Base-by-base conservation (phyloP, 2,329 filamentous ascomycete species). In the Teratosphaeria nubilosa region DNA sequence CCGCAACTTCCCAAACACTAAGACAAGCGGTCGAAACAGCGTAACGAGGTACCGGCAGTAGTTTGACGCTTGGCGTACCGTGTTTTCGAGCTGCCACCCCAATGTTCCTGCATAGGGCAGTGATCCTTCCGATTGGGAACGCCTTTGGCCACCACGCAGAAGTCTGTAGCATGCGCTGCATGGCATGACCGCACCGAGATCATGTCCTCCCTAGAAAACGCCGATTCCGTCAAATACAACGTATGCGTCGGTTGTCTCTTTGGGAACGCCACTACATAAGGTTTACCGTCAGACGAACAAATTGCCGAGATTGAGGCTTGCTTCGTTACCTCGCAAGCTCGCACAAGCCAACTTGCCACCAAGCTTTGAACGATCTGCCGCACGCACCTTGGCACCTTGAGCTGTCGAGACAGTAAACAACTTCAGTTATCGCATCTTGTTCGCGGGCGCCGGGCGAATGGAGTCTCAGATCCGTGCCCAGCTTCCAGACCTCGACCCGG, bases 401-500 rank as follows among this genome's bases (percentile, higher is more conserved):
- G 37, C 37, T 45, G 16, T 45, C 16, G 37, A 45, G 14, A 16
- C 37, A 20, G 37, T 11, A 45, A 6, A 16, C 37, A 45, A 10
- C 16, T 48, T 48, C 41, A n/a, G 20, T 22, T 20, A 48, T 20
- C 11, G 6, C 9, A 20, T 11, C 5, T 20, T n/a, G n/a, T n/a
- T 48, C 10, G 41, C 41, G 16, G 5, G 16, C 41, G 22, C 16
- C n/a, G 41, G n/a, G 5, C 3, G 6, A 32, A 74, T 74, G 72
- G 69, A 74, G 64, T 64, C 68, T 32, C 69, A 74, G 57, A 72
- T 74, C 59, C 67, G 68, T 53, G 63, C 69, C 7, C 70, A 70
- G 60, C 60, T 71, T 25, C 70, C 70, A 20, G 66, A 69, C 52
- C 66, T 71, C 60, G 72, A 74, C 58, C 66, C 72, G 22, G 68